phyloP scores from a whole-genome alignment of 1,139 yeast species.

The Williopsis jadinii region DNA sequence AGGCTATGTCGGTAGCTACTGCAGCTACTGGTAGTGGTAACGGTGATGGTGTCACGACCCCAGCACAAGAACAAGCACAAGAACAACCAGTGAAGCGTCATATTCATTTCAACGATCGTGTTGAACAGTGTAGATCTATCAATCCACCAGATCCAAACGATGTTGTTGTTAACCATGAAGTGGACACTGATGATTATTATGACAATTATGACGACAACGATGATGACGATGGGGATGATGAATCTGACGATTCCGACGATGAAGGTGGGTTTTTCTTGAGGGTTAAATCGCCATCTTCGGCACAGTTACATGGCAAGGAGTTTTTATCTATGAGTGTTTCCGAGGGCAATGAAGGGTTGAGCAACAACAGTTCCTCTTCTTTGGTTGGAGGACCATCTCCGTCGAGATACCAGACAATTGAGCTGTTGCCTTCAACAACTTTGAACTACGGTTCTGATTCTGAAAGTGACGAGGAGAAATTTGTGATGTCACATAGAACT shows the following conservation, averaged over 20 bases:
- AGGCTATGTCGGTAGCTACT: neutral
- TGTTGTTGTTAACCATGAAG: conserved; percentile 17
- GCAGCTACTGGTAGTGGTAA: neutral
- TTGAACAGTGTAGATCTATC: conserved; percentile 83
- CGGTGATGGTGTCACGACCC: neutral
- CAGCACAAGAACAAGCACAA: neutral
- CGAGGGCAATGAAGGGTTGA: conserved; percentile 14
- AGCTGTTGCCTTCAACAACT: conserved; percentile 73
- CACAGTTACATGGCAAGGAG: conserved; percentile 18
- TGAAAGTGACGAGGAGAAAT: conserved; percentile 52
- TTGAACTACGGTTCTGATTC: conserved; percentile 75
- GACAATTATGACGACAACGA: conserved; percentile 23
- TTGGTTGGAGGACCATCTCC: neutral
- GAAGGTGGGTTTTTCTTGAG: conserved; percentile 67
- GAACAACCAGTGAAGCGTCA: conserved; percentile 24
- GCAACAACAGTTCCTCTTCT: neutral
- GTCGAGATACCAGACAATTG: conserved; percentile 47
- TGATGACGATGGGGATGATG: conserved; percentile 24
- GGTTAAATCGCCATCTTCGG: conserved; percentile 41
- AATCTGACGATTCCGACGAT: conserved; percentile 31
- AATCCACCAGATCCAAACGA: conserved; percentile 28
- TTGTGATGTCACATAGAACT: conserved; percentile 71
- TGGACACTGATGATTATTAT: conserved; percentile 18
- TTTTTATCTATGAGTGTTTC: conserved; percentile 6
- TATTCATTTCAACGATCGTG: conserved; percentile 80